Evolutionary conservation across 257 asterid species (phyloP), one percentile per base, ranked within the genome.

Genomic region (Przewalskia tangutica): DNA sequence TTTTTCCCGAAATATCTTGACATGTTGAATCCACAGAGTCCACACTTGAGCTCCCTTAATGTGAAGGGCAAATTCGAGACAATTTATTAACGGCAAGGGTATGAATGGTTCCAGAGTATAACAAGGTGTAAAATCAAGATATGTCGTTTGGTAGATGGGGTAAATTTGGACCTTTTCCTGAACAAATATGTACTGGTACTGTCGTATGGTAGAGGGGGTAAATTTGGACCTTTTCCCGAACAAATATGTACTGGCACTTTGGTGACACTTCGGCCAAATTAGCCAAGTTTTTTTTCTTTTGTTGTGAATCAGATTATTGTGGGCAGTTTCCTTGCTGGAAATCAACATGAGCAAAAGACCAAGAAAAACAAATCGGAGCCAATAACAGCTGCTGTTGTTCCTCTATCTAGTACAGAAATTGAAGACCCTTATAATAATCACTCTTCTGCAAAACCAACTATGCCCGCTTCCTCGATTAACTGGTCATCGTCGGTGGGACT

Each of bases 311-410:
- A 95, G 99, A 95, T 95, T 71, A 95, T 95, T 17, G 89, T 95
- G 0, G 99, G 99, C 77, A 95, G 99, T 83, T 95, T 95, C 84
- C 87, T 93, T 7, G 97, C 95, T 1, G 97, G 92, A 9, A 89
- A 89, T 84, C 95, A 93, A 77, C 91, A 79, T 0, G 97, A 93
- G 84, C 97, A 89, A 84, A 93, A 87, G 82, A 83, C 90, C 4
- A 95, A 93, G 91, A 92, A 93, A 65, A 90, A 85, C 14, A 93
- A 90, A 82, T 75, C 87, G 0, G 97, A 93, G 60, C 55, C 88
- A 4, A 77, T 85, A 1, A 44, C 87, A 14, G 82, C 95, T 73
- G 85, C 91, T 56, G 82, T 88, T 79, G 82, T 88, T 79, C 95
- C 97, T 38, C 75, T 93, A 48, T 83, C 97, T 5, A 90, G 84